Base-by-base conservation (phyloP, 345 rosid genomes). In the Pseudoturritis turrita region DNA sequence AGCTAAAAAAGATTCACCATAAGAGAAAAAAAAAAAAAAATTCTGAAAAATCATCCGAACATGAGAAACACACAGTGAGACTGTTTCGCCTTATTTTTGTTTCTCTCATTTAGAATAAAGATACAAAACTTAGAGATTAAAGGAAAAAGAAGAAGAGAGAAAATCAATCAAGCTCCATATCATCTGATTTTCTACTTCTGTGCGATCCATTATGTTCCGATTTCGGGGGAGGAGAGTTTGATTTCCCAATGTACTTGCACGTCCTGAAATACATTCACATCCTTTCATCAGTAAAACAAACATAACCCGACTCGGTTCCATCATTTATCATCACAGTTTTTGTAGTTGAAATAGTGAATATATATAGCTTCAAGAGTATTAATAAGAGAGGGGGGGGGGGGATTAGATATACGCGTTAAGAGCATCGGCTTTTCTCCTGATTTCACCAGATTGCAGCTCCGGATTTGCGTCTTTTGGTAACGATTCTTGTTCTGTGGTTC, bases 371-470 rank as follows among this genome's bases (percentile, higher is more conserved):
- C 3, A 26, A 44, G 39, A 2, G 45, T 52, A 41, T n/a, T 13
- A 55, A 15, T 6, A 43, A 21, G 54, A 41, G 57, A 35, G 10
- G 61, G 26, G 3, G 4, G 10, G 61, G 26, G 3, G 4, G 15
- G 1, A 7, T 28, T 39, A 71, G 62, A 25, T 17, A 57, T 83
- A 87, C 92, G 73, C 73, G 65, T 81, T 78, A 14, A 87, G 79
- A 40, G 83, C 81, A 59, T 87, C 88, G 13, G 75, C 70, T 77
- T 57, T 82, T 80, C 80, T 82, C 73, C 66, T 86, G 80, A 89
- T 86, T 66, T 88, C 93, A 73, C 79, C 68, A 31, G 93, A 80
- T 80, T 80, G 86, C 68, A 89, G 28, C 73, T 81, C 62, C 1
- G 88, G 88, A 68, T 81, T 80, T 28, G 75, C 75, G 53, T 85